phyloP scores from a whole-genome alignment of 306 rosid species.

The Glycine tomentella region DNA sequence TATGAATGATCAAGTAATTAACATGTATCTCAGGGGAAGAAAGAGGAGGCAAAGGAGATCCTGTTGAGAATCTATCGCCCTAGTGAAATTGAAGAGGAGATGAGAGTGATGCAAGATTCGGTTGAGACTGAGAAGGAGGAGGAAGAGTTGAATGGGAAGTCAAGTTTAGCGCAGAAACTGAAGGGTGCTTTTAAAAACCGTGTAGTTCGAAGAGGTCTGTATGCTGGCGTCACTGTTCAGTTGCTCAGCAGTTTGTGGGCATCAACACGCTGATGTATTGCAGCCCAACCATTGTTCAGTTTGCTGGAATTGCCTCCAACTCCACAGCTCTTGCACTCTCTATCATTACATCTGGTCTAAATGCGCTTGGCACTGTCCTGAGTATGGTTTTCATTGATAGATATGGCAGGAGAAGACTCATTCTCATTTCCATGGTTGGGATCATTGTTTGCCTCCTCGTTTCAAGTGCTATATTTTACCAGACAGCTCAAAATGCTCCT shows the following conservation, averaged over 20 bases:
- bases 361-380: constrained; percentile 67
- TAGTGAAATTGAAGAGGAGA: constrained; percentile 63
- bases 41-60: constrained; percentile 59
- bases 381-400: constrained; percentile 72
- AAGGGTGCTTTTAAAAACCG: constrained; percentile 51
- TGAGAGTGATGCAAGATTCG: constrained; percentile 61
- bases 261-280: constrained; percentile 89
- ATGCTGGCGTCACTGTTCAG: constrained; percentile 73
- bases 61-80: constrained; percentile 58
- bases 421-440: constrained; percentile 68
- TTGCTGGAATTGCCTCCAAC: constrained; percentile 83
- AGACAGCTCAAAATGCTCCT: constrained; percentile 69
- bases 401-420: constrained; percentile 72
- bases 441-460: constrained; percentile 67
- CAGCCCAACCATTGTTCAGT: constrained; percentile 86
- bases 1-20: too few species aligned
- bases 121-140: constrained; percentile 59
- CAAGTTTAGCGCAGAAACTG: constrained; percentile 46
- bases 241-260: constrained; percentile 84
- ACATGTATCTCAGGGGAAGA: constrained; percentile 54
- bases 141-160: constrained; percentile 48
- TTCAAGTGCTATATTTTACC: constrained; percentile 55
- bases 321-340: constrained; percentile 80
- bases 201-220: constrained; percentile 69
- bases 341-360: constrained; percentile 76